Evolutionary conservation across 2,329 filamentous ascomycete species (phyloP).

Genomic region (Diplodia mutila): DNA sequence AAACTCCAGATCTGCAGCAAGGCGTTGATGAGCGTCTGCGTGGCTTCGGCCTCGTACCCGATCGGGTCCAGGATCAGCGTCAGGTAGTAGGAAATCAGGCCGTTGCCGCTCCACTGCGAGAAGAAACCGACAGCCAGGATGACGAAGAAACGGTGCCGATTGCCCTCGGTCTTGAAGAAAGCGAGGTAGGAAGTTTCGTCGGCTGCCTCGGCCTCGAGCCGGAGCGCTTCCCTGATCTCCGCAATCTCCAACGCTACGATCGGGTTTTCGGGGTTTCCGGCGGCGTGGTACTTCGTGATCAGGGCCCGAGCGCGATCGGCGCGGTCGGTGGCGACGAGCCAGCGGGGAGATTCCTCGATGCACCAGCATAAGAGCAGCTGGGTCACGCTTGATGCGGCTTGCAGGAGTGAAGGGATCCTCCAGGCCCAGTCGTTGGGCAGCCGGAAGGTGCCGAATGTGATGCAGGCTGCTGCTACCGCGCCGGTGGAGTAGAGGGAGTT

Average conservation of each 20-base stretch:
- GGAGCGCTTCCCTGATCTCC: conserved; percentile 56
- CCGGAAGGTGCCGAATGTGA: conserved; percentile 50
- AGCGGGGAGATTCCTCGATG: conserved; percentile 62
- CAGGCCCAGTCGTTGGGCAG: conserved; percentile 48
- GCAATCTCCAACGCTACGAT: conserved; percentile 54
- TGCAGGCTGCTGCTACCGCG: conserved; percentile 47
- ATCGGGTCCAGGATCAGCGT: conserved; percentile 39
- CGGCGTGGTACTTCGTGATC: conserved; percentile 58
- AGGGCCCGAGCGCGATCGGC: conserved; percentile 55
- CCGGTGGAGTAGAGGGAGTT: conserved; percentile 28
- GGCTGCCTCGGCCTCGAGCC: conserved; percentile 54
- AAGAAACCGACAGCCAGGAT: conserved; percentile 59
- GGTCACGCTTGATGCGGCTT: conserved; percentile 30
- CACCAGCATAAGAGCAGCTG: conserved; percentile 44
- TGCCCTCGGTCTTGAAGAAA: conserved; percentile 54
- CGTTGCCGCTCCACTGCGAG: conserved; percentile 62
- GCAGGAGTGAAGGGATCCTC: conserved; percentile 35
- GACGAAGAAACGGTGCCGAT: conserved; percentile 59
- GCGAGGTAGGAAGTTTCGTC: conserved; percentile 49
- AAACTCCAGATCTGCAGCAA: conserved; percentile 64
- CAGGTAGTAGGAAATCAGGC: conserved; percentile 50
- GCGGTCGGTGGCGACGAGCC: conserved; percentile 50
- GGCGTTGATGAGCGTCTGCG: conserved; percentile 48
- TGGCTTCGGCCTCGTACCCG: conserved; percentile 39
- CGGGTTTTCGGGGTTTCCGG: conserved; percentile 48